Conservation (phyloP, 345 rosid species). For the Gossypium anomalum region DNA sequence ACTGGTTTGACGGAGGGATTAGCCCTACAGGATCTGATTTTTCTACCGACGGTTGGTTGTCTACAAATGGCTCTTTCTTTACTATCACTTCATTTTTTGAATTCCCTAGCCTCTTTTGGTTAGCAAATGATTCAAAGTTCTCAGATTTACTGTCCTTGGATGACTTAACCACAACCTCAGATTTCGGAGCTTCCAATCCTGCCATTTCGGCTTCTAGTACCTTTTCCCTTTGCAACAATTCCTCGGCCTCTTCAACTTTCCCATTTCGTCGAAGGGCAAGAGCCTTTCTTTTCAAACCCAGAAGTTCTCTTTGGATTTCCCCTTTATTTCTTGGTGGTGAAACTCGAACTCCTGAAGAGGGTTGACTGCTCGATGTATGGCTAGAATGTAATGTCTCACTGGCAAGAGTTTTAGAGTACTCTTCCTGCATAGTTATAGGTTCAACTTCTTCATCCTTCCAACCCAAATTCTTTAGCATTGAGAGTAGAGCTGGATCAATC, state of each 20-base stretch:
- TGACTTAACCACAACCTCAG: slow-evolving; percentile 22
- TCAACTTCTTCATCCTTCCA: slow-evolving; percentile 51
- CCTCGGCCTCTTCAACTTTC: slow-evolving; percentile 49
- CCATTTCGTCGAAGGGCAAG: slow-evolving; percentile 53
- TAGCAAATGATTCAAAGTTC: slow-evolving; percentile 13
- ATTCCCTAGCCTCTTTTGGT: slow-evolving; percentile 16
- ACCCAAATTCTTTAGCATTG: slow-evolving; percentile 48
- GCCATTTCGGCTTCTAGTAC: slow-evolving; percentile 49
- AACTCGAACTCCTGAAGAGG: slow-evolving; percentile 17
- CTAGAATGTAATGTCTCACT: slow-evolving; percentile 24
- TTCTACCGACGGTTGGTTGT: slow-evolving; percentile 25
- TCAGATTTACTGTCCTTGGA: slow-evolving; percentile 15
- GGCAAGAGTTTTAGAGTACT: slow-evolving; percentile 22
- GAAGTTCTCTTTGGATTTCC: slow-evolving; percentile 52
- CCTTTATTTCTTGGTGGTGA: slow-evolving; percentile 36
- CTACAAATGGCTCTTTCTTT: slow-evolving; percentile 10
- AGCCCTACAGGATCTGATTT: slow-evolving; percentile 21
- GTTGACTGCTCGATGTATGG: not conserved
- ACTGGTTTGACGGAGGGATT: slow-evolving; percentile 19
- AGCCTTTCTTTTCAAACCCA: slow-evolving; percentile 48
- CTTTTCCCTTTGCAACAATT: slow-evolving; percentile 37
- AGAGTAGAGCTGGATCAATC: slow-evolving; percentile 48
- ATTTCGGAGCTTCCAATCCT: slow-evolving; percentile 36
- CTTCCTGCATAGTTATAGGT: slow-evolving; percentile 16
- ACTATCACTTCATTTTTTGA: slow-evolving; percentile 12